phyloP scores from a whole-genome alignment of 768 basidiomycete genomes.

The Glaciozyma antarctica region DNA sequence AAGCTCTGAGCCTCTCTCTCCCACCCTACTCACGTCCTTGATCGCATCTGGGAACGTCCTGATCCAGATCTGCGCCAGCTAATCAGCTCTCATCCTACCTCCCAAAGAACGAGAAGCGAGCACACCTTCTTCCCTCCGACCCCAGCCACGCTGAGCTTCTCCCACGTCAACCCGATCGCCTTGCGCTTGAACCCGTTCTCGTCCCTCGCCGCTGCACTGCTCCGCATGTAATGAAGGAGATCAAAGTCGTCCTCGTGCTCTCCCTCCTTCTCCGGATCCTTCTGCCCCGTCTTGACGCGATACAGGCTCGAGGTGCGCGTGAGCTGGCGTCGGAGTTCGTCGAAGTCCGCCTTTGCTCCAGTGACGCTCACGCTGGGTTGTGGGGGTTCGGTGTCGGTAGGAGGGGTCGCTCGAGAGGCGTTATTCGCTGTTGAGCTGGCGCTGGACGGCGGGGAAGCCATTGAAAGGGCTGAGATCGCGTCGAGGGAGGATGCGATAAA shows the following conservation, averaged over 20 bases:
- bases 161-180: slow-evolving; percentile 17
- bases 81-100: no score
- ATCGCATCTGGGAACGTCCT: slow-evolving; percentile 18
- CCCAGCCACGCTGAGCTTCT: slow-evolving; percentile 19
- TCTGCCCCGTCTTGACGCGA: slow-evolving; percentile 6
- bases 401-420: no score
- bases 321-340: slow-evolving; percentile 9
- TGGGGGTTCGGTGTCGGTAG: no score
- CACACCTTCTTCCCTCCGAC: slow-evolving; percentile 6
- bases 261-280: slow-evolving; percentile 24
- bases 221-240: slow-evolving; percentile 16
- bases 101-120: no score
- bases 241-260: slow-evolving; percentile 24
- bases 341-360: slow-evolving; percentile 24
- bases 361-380: slow-evolving; percentile 10
- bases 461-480: no score
- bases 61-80: slow-evolving; percentile 27
- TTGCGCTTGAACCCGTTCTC: slow-evolving; percentile 8
- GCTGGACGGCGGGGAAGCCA: no score
- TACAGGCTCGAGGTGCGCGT: neutral
- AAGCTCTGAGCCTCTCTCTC: no score
- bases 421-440: no score
- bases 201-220: neutral
- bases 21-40: neutral
- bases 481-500: no score